phyloP scores from a whole-genome alignment of 148 eudicot genomes.

The Camellia sinensis region DNA sequence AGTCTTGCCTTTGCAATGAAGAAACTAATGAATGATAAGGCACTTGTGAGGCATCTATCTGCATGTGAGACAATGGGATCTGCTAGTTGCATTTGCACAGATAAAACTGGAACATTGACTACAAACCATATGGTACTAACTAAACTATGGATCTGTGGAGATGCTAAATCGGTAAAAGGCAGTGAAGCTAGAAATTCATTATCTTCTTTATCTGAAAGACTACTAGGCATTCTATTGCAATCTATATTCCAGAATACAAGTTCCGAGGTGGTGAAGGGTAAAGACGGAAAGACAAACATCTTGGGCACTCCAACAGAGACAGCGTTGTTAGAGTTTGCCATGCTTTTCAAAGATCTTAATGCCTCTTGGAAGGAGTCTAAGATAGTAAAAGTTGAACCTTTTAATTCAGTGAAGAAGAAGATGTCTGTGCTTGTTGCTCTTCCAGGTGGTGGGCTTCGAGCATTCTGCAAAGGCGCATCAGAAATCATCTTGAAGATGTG shows the following conservation, averaged over 20 bases:
- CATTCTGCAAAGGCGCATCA: constrained; percentile 78
- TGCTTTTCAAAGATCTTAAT: constrained; percentile 38
- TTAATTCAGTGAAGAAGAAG: constrained; percentile 69
- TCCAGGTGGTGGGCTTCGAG: constrained; percentile 46
- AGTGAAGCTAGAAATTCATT: constrained; percentile 17
- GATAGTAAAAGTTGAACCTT: constrained; percentile 64
- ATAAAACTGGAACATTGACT: constrained; percentile 85
- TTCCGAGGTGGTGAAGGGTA: constrained; percentile 66
- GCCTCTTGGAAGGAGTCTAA: constrained; percentile 23
- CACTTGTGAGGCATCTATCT: constrained; percentile 76
- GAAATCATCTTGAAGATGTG: constrained; percentile 66
- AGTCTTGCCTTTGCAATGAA: constrained; percentile 95
- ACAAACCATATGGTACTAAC: constrained; percentile 91
- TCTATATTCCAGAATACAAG: constrained; percentile 58
- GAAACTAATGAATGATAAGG: constrained; percentile 74
- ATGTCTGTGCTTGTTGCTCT: constrained; percentile 65
- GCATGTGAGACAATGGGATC: constrained; percentile 98
- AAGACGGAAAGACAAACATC: constrained; percentile 41
- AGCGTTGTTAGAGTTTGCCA: constrained; percentile 69
- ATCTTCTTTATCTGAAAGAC: constrained; percentile 36
- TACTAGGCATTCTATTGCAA: constrained; percentile 32
- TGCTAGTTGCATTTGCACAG: constrained; percentile 80
- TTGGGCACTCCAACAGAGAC: constrained; percentile 81
- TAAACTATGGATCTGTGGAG: constrained; percentile 56
- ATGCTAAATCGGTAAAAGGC: constrained; percentile 32